phyloP scores from a whole-genome alignment of 2,329 filamentous ascomycete species.

The Pseudocercospora fuligena region DNA sequence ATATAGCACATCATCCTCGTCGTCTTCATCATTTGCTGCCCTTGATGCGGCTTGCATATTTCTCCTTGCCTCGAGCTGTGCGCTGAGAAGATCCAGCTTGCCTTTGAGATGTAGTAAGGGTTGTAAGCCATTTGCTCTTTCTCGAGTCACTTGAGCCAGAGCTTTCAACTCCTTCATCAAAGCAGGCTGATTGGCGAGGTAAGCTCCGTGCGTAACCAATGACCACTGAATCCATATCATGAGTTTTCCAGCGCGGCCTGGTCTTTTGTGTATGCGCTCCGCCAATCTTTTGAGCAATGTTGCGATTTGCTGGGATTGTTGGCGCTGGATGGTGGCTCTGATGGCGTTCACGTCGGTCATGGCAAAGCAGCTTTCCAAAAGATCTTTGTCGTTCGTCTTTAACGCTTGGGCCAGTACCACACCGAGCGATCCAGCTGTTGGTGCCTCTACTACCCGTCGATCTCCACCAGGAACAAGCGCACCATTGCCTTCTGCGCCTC shows the following conservation, averaged over 20 bases:
- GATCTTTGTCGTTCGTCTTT: slow-evolving; percentile 84
- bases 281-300: slow-evolving; percentile 81
- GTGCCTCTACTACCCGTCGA: slow-evolving; percentile 13
- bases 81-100: slow-evolving; percentile 90
- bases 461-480: slow-evolving; percentile 54
- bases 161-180: slow-evolving; percentile 77
- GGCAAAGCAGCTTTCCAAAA: slow-evolving; percentile 91
- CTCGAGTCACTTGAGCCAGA: slow-evolving; percentile 84
- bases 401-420: slow-evolving; percentile 94
- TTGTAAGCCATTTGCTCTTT: slow-evolving; percentile 80
- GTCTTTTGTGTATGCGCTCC: slow-evolving; percentile 81
- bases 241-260: slow-evolving; percentile 85
- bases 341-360: slow-evolving; percentile 77
- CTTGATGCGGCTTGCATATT: slow-evolving; percentile 61
- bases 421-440: slow-evolving; percentile 74
- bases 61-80: slow-evolving; percentile 81
- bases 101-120: slow-evolving; percentile 88
- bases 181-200: slow-evolving; percentile 83
- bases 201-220: slow-evolving; percentile 87
- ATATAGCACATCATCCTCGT: slow-evolving; percentile 78
- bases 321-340: slow-evolving; percentile 84
- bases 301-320: slow-evolving; percentile 83
- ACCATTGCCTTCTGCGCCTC: slow-evolving; percentile 41
- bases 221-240: slow-evolving; percentile 98
- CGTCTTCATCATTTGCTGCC: slow-evolving; percentile 62